Evolutionary conservation across 305 asterid genomes (phyloP).

Genomic region (Fraxinus paxiana): DNA sequence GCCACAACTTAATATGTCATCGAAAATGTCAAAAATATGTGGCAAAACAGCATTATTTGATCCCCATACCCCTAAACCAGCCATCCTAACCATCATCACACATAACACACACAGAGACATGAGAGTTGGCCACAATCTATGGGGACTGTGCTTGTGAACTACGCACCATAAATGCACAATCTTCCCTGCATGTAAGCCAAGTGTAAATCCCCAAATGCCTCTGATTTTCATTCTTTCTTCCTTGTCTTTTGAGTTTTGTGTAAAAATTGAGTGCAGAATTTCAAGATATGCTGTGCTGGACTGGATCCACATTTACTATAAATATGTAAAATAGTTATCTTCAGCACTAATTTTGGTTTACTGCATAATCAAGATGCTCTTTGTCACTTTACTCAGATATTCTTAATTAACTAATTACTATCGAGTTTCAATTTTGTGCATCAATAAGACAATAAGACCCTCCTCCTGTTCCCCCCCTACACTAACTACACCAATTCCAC

Average conservation of each 20-base stretch:
- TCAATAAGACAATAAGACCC: background rate
- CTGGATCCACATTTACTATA: background rate
- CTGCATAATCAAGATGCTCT: background rate
- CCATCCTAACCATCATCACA: background rate
- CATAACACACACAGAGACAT: background rate
- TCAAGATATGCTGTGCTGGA: background rate
- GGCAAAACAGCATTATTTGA: too few relatives aligned
- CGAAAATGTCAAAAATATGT: too few relatives aligned
- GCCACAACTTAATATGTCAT: too few relatives aligned
- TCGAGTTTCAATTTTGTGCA: background rate
- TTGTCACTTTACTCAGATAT: background rate
- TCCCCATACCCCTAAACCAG: background rate
- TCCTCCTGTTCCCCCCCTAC: background rate
- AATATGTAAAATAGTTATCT: background rate
- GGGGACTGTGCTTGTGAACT: background rate
- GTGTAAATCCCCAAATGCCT: background rate
- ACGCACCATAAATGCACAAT: background rate
- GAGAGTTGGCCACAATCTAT: background rate
- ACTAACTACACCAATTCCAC: background rate
- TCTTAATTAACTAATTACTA: background rate
- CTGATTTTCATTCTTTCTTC: background rate
- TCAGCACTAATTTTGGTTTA: background rate
- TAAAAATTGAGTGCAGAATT: background rate
- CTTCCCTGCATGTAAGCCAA: background rate
- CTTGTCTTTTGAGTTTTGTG: background rate